Evolutionary conservation across 208 protist genomes (phyloP).

Genomic region (Zelonia costaricensis): DNA sequence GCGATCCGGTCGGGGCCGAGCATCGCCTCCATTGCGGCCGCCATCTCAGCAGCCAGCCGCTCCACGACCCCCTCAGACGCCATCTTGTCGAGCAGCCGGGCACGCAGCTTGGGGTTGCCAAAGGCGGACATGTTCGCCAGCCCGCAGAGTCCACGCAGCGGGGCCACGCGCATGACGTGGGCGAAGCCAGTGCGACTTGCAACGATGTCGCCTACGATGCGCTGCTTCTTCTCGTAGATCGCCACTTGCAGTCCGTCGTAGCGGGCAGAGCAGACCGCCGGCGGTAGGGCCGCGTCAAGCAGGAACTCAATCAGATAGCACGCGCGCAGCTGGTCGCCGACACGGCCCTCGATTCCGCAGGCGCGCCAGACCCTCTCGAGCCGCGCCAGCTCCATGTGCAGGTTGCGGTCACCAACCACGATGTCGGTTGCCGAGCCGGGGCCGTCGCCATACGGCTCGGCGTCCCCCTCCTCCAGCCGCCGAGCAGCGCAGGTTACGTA

Average conservation of each 20-base stretch:
- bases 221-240: conserved; percentile 68
- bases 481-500: conserved; percentile 67
- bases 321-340: conserved; percentile 50
- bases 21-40: conserved; percentile 14
- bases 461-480: conserved; percentile 42
- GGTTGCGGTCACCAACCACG: conserved; percentile 33
- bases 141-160: conserved; percentile 60
- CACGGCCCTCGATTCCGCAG: conserved; percentile 48
- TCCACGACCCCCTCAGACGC: conserved; percentile 67
- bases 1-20: background rate
- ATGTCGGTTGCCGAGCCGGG: conserved; percentile 10
- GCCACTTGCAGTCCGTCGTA: conserved; percentile 74
- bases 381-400: conserved; percentile 55
- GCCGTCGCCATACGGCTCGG: conserved; percentile 9
- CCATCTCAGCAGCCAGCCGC: conserved; percentile 49
- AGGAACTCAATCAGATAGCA: conserved; percentile 86
- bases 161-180: conserved; percentile 47
- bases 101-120: conserved; percentile 59
- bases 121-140: conserved; percentile 67
- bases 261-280: conserved; percentile 82
- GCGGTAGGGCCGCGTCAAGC: conserved; percentile 86
- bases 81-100: conserved; percentile 74
- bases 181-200: conserved; percentile 49
- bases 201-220: conserved; percentile 65
- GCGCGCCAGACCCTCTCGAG: conserved; percentile 41